Evolutionary conservation across 805 yeast species (phyloP).

Genomic region (Starmerella cellae): DNA sequence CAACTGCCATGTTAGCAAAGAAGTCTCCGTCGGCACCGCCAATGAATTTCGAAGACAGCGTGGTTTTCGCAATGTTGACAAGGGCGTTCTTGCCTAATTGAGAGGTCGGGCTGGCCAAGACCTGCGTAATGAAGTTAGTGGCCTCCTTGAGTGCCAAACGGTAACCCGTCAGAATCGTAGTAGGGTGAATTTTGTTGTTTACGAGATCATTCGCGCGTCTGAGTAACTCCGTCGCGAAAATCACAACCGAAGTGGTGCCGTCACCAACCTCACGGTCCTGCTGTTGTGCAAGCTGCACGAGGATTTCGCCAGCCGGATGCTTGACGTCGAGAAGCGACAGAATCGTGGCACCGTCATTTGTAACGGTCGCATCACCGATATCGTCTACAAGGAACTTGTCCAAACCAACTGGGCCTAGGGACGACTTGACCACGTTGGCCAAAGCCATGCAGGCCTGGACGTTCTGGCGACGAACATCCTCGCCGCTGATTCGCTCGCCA

Average conservation of each 20-base stretch:
- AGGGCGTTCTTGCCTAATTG: constrained; percentile 68
- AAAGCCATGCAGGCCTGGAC: constrained; percentile 80
- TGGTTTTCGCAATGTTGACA: constrained; percentile 85
- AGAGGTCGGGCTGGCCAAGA: constrained; percentile 68
- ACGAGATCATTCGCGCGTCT: constrained; percentile 90
- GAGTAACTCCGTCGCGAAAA: constrained; percentile 83
- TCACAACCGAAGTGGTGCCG: constrained; percentile 95
- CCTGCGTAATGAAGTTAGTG: constrained; percentile 69
- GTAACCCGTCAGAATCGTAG: constrained; percentile 94
- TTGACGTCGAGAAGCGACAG: constrained; percentile 82
- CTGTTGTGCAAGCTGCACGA: constrained; percentile 95
- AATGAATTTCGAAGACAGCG: constrained; percentile 93
- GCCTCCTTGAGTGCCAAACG: constrained; percentile 89
- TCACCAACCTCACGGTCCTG: constrained; percentile 98
- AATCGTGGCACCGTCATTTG: constrained; percentile 98
- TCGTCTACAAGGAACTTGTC: constrained; percentile 98
- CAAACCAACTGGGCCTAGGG: constrained; percentile 94
- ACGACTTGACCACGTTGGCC: constrained; percentile 75
- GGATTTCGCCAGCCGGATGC: constrained; percentile 96
- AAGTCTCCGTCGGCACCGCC: constrained; percentile 79
- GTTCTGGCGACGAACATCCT: constrained; percentile 90
- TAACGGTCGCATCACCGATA: constrained; percentile 96
- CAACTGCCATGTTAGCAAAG: constrained; percentile 82
- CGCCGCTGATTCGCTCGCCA: constrained; percentile 92
- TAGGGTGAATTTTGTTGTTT: constrained; percentile 88